These are phyloP conservation scores for Saksenaea oblongispora DNA, from an alignment of 371 early-diverging fungal genomes.

Conservation along the genomic window DNA sequence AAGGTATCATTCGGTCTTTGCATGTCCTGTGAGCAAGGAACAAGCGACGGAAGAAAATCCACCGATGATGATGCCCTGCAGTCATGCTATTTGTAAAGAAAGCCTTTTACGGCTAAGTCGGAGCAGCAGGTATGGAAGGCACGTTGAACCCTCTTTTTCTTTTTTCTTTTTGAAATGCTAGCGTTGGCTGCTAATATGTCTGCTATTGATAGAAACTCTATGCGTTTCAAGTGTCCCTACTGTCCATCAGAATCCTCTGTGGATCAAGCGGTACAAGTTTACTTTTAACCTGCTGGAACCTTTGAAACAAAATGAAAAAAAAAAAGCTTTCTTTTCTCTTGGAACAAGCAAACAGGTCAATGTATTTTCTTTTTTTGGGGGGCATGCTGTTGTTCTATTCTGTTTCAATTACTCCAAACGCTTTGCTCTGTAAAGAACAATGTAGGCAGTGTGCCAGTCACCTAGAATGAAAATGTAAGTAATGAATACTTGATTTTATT, in stretches of 20 bases:
- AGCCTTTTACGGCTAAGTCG: conserved; percentile 81
- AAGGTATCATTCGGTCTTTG: conserved; percentile 95
- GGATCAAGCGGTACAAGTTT: conserved; percentile 75
- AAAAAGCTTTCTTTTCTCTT: background rate
- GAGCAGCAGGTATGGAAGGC: conserved; percentile 48
- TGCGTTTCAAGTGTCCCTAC: conserved; percentile 95
- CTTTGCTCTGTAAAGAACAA: conserved; percentile 77
- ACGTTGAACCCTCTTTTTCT: background rate
- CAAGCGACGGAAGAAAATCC: conserved; percentile 93
- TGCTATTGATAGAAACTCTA: conserved; percentile 30
- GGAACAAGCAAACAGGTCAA: too few species aligned
- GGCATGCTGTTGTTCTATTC: background rate
- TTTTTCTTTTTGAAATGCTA: background rate
- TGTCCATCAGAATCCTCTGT: conserved; percentile 87
- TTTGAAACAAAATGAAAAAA: background rate
- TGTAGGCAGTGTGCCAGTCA: conserved; percentile 87
- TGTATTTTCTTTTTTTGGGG: too few species aligned
- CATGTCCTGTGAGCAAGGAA: conserved; percentile 97
- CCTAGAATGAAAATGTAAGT: conserved; percentile 20
- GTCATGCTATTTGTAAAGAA: conserved; percentile 95
- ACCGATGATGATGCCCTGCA: conserved; percentile 98
- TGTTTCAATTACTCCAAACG: conserved; percentile 28
- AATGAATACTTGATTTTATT: too few species aligned
- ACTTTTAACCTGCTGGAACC: conserved; percentile 70
- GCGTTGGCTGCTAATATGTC: background rate